Base-by-base conservation (phyloP, 768 basidiomycete species). In the Mrakia gelida region DNA sequence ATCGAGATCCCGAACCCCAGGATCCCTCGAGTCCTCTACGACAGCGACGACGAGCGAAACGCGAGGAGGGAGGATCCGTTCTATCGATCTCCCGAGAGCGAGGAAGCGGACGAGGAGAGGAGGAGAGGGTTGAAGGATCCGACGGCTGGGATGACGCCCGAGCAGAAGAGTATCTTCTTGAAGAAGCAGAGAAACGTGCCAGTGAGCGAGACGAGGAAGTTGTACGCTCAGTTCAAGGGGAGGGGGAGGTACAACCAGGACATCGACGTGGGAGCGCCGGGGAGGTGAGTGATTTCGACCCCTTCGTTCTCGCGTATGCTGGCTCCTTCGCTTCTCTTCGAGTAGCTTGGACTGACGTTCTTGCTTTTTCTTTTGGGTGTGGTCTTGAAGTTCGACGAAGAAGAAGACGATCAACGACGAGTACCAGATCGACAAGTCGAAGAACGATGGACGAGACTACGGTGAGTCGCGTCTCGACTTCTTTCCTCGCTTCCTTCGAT, bases 391-490 rank as follows among this genome's bases (percentile, higher is more conserved):
- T 11, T 70, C 11, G 43, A 84, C 84, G 43, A 54, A 81, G 13
- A 82, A 85, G 15, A 84, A 82, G 38, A 88, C 89, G 3, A 89
- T 92, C 81, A 92, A 91, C 80, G 86, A 89, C 9, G 83, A 85
- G 13, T 94, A 89, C 82, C 88, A 88, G 75, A 91, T 95, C 72
- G 87, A 92, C 80, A 88, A 89, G 5, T 84, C 84, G 11, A 85
- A 84, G 52, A 96, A 96, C 82, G 86, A 87, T 0, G 94, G 92
- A 0, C 67, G 89, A 15, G 85, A 86, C 62, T 91, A 88, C 82
- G 89, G 90, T 77, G 2, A 16, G 76, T 65, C 49, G 8, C 52
- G 49, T 49, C 5, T 30, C 18, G 30, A 49, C 9, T n/a, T 61
- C n/a, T 18, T n/a, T 52, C 11, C 30, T 10, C 56, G 4, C 21